Base-by-base conservation (phyloP, 2,329 filamentous ascomycete genomes). In the Eurotiales sp. region DNA sequence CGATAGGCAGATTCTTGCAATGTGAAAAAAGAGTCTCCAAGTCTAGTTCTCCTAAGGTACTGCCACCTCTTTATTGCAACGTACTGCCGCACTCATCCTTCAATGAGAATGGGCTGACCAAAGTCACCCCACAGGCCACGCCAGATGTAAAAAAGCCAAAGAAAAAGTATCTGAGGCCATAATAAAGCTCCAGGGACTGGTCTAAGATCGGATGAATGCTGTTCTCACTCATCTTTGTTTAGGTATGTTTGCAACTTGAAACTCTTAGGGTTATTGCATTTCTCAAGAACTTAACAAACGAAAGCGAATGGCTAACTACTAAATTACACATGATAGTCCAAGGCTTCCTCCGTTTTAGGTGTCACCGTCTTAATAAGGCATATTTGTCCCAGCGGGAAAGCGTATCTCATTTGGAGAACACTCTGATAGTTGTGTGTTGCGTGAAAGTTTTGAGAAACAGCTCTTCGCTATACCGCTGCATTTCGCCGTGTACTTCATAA, bases 401-500 rank as follows among this genome's bases (percentile, higher is more conserved):
- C 25, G 8, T 3, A 46, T 40, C 3, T 46, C 50, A 25, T 52
- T 52, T 19, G 19, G 36, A 12, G 34, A 52, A 5, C 23, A 47
- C 7, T 43, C 50, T 12, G 29, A 30, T 7, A 43, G 43, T 22
- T 52, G 30, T 12, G 36, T 43, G 15, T 15, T 52, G 15, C 22
- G 39, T 11, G 32, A 46, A 17, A 25, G 22, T 30, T 22, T 41
- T 17, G 21, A 40, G 12, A 36, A 37, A n/a, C 50, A 36, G 41
- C 41, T 25, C n/a, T 52, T 8, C 50, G 43, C 11, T 46, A 47
- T 34, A 36, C 45, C 8, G 23, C 43, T 17, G 44, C 46, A 19
- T 46, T 29, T 39, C 50, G 41, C 12, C 50, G 43, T 14, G 39
- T 53, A 12, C 50, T 53, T n/a, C 46, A 25, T 11, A 46, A 53